A percentile compares a stretch with the other conserved stretches of the same genome.
Evolutionary conservation across 2,329 filamentous ascomycete species (phyloP).

Genomic region (Pseudocercospora cruenta): DNA sequence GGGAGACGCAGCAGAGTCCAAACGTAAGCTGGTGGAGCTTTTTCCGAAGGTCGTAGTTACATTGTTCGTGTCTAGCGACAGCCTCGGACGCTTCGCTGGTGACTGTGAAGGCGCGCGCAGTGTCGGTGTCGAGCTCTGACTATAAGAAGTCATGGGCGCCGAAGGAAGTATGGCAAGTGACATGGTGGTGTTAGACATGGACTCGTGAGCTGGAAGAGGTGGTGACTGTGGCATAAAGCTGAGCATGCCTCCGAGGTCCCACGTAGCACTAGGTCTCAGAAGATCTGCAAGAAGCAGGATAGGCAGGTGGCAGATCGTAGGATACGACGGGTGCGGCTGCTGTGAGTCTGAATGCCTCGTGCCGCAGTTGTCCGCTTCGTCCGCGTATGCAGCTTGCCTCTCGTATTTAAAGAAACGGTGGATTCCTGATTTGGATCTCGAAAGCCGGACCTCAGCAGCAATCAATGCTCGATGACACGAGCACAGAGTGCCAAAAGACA

Average conservation of each 20-base stretch:
- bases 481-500: conserved; percentile 1
- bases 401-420: conserved; percentile 12
- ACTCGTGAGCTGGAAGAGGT: conserved; percentile 32
- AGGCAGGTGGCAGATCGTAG: conserved; percentile 8
- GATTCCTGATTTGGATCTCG: background rate
- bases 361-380: conserved; percentile 2
- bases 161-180: conserved; percentile 48
- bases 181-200: conserved; percentile 44
- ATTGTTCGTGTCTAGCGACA: conserved; percentile 61
- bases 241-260: conserved; percentile 35
- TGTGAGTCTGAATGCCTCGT: conserved; percentile 7
- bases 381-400: conserved; percentile 15
- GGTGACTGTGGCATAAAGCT: conserved; percentile 35
- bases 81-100: conserved; percentile 56
- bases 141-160: conserved; percentile 34
- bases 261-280: conserved; percentile 2
- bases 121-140: conserved; percentile 25
- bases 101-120: conserved; percentile 29
- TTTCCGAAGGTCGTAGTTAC: conserved; percentile 56
- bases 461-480: conserved; percentile 11
- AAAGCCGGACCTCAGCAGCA: conserved; percentile 10
- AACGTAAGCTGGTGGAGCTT: conserved; percentile 57
- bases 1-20: conserved; percentile 61
- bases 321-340: background rate
- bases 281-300: background rate